phyloP scores from a whole-genome alignment of 1,284 basidiomycete genomes.

The Moesziomyces antarcticus region DNA sequence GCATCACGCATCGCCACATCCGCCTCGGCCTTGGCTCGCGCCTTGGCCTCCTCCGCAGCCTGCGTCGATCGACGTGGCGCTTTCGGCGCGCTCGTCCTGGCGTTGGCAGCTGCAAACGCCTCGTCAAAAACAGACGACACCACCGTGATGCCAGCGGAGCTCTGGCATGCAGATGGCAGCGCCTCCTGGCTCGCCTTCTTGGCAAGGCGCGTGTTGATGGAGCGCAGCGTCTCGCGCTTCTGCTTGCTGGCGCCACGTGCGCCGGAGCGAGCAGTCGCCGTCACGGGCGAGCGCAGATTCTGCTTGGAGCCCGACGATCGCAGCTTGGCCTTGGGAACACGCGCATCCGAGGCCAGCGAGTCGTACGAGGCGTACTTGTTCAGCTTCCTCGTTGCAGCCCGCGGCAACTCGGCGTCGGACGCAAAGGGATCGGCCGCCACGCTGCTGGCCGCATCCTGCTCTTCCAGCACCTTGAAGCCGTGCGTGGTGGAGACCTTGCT shows the following conservation, averaged over 20 bases:
- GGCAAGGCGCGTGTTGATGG: slow-evolving; percentile 3
- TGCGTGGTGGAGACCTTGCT: slow-evolving; percentile 31
- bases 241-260: slow-evolving; percentile 14
- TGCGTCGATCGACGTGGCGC: not conserved
- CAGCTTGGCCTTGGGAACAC: slow-evolving; percentile 14
- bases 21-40: slow-evolving; percentile 28
- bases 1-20: slow-evolving; percentile 29
- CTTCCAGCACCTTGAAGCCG: slow-evolving; percentile 32
- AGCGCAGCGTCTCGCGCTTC: slow-evolving; percentile 19
- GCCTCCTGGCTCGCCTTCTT: slow-evolving; percentile 9
- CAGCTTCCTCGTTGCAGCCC: slow-evolving; percentile 4
- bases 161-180: slow-evolving; percentile 28
- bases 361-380: slow-evolving; percentile 11
- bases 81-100: not conserved
- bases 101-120: slow-evolving; percentile 10
- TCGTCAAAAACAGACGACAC: slow-evolving; percentile 45
- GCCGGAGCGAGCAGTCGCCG: not conserved
- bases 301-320: slow-evolving; percentile 33
- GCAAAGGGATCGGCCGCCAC: slow-evolving; percentile 25
- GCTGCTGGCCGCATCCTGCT: slow-evolving; percentile 18
- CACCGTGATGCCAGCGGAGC: slow-evolving; percentile 26
- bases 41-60: slow-evolving; percentile 13
- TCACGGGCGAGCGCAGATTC: slow-evolving; percentile 1
- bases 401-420: slow-evolving; percentile 18
- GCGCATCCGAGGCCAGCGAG: slow-evolving; percentile 6